Evolutionary conservation across 176 grass and related monocot genomes (phyloP), one percentile per base, ranked within the genome.

Genomic region (Phyllostachys edulis): DNA sequence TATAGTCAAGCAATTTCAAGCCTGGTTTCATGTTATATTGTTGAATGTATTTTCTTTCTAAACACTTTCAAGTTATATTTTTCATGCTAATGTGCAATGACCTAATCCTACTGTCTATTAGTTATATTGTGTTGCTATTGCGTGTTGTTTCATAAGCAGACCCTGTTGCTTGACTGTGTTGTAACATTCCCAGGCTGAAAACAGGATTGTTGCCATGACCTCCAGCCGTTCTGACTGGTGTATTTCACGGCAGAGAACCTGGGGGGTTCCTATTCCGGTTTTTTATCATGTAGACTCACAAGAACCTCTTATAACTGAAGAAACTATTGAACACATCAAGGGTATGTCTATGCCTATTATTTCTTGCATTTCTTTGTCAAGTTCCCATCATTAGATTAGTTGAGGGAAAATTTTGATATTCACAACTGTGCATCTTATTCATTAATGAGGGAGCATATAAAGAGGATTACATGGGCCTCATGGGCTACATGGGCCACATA

Each of bases 181-280:
- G 88, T 46, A 63, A 47, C 8, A 36, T 90, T 67, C 77, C 46
- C 93, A 98, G 96, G 96, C 89, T 69, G 89, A 93, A 66, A 98
- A 98, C 76, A 92, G 96, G 87, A 98, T 98, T 79, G 83, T 98
- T 78, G 85, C 93, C 75, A 98, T 98, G 96, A 92, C 91, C 77
- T 91, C 91, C 21, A 79, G 91, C 83, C 90, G 93, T 76, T 98
- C 96, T 77, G 96, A 98, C 71, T 98, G 96, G 96, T 98, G 96
- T 76, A 95, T 98, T 91, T 98, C 96, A 77, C 89, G 93, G 55
- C 96, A 98, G 85, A 98, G 96, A 84, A 92, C 91, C 70, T 98
- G 96, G 93, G 96, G 96, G 44, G 96, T 98, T 85, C 96, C 96
- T 63, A 98, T 98, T 81, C 96, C 91, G 2, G 93, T 92, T 82